phyloP scores from a whole-genome alignment of 2,329 filamentous ascomycete genomes.

The Teratosphaeria epicoccoides region DNA sequence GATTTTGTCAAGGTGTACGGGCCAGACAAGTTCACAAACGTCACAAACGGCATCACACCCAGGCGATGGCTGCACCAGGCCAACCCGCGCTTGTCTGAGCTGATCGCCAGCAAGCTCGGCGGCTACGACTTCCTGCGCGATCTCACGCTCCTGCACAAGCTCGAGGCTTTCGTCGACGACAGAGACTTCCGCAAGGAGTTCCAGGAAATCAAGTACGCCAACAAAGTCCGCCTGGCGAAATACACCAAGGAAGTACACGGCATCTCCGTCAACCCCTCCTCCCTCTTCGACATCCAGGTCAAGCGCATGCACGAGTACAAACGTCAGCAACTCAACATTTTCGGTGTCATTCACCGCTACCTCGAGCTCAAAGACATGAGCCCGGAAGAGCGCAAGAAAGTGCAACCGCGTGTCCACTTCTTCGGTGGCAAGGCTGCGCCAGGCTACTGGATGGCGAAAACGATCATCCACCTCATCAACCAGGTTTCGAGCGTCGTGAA shows the following conservation, averaged over 20 bases:
- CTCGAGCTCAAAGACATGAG: constrained; percentile 77
- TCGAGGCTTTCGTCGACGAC: constrained; percentile 77
- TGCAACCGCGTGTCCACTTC: constrained; percentile 79
- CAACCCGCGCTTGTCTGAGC: constrained; percentile 79
- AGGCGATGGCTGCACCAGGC: constrained; percentile 95
- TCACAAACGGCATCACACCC: constrained; percentile 96
- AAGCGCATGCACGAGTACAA: constrained; percentile 99
- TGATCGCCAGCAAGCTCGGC: constrained; percentile 84
- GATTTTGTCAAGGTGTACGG: constrained; percentile 95
- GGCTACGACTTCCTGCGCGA: constrained; percentile 81
- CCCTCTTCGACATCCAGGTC: constrained; percentile 93
- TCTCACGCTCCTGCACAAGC: constrained; percentile 70
- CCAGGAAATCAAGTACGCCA: constrained; percentile 91
- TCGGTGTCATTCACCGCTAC: constrained; percentile 93
- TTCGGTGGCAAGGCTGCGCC: constrained; percentile 97
- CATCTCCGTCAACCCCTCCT: constrained; percentile 72
- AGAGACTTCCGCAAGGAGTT: constrained; percentile 87
- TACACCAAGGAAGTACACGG: constrained; percentile 77
- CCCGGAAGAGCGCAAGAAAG: constrained; percentile 74
- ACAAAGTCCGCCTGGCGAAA: constrained; percentile 85
- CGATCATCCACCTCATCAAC: constrained; percentile 85
- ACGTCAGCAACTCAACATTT: constrained; percentile 94
- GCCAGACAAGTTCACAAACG: constrained; percentile 94
- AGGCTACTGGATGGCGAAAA: constrained; percentile 99
- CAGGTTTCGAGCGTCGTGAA: constrained; percentile 84